Conservation (phyloP, 75 land plant genomes). For the Sequoia sempervirens region DNA sequence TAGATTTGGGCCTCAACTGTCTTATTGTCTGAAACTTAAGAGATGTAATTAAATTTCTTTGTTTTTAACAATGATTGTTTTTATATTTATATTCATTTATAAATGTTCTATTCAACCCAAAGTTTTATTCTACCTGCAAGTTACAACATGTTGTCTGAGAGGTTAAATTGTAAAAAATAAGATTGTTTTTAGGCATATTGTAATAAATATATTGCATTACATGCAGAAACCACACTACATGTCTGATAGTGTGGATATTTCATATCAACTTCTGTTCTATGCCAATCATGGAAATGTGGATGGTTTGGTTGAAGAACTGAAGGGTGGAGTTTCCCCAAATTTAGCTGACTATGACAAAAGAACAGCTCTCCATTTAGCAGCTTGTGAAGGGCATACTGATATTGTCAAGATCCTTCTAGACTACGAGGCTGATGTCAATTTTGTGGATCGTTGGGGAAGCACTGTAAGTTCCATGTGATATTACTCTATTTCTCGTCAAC, state of each 20-base stretch:
- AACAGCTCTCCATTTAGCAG: slow-evolving; percentile 61
- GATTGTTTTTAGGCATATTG: neutral
- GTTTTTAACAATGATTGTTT: neutral
- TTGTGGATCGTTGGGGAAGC: slow-evolving; percentile 64
- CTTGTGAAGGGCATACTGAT: slow-evolving; percentile 15
- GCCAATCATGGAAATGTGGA: slow-evolving; percentile 49
- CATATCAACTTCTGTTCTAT: slow-evolving; percentile 37
- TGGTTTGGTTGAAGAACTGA: slow-evolving; percentile 33
- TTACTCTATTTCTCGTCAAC: neutral
- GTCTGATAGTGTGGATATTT: slow-evolving; percentile 5
- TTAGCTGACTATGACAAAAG: slow-evolving; percentile 57
- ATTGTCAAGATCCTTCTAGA: slow-evolving; percentile 47
- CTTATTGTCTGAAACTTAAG: neutral
- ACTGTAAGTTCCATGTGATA: slow-evolving; percentile 37
- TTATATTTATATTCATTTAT: neutral
- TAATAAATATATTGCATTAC: neutral
- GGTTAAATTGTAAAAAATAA: neutral
- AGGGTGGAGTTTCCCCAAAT: slow-evolving; percentile 42
- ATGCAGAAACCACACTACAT: neutral
- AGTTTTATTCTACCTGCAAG: neutral
- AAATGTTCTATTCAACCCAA: neutral
- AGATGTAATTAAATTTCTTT: neutral
- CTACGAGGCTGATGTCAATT: slow-evolving; percentile 57
- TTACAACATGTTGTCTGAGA: neutral
- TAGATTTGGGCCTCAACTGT: neutral